A percentile compares a stretch with the other conserved stretches of the same genome.
phyloP scores from a whole-genome alignment of 768 basidiomycete species.

The Tylopilus felleus region DNA sequence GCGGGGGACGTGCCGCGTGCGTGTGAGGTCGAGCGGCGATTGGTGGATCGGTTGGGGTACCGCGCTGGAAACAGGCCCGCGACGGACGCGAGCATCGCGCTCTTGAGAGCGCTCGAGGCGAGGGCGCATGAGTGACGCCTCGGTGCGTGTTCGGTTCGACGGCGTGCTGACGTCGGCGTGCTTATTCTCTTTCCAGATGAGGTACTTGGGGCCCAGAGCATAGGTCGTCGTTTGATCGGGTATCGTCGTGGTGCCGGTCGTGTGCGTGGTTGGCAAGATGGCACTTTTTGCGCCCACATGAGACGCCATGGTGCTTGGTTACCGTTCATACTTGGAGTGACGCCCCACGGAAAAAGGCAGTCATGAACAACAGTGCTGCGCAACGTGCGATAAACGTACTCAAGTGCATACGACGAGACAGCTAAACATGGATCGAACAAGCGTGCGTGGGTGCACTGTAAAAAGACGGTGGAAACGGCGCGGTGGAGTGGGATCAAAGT shows the following conservation, averaged over 20 bases:
- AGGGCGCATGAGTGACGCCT: too few species aligned
- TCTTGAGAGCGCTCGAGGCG: conserved; percentile 21
- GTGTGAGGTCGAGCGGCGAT: conserved; percentile 28
- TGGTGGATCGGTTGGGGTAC: conserved; percentile 23
- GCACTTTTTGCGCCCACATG: too few species aligned
- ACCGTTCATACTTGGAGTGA: neutral
- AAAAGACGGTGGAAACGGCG: neutral
- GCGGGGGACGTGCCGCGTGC: conserved; percentile 30
- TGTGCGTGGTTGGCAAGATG: too few species aligned
- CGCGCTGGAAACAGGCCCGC: conserved; percentile 17
- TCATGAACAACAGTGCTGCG: neutral
- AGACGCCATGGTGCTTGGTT: too few species aligned
- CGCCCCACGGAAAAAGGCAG: neutral
- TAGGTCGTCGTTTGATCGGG: neutral
- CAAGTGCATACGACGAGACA: neutral
- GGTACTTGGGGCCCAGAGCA: neutral
- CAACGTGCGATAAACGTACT: neutral
- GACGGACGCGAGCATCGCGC: conserved; percentile 22
- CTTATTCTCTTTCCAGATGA: neutral
- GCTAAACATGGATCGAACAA: neutral
- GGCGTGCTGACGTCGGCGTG: neutral
- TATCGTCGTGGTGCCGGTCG: neutral
- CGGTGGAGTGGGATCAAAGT: neutral
- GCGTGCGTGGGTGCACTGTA: neutral
- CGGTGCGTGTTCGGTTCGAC: neutral